Evolutionary conservation across 305 asterid genomes (phyloP).

Genomic region (Fraxinus sp.): DNA sequence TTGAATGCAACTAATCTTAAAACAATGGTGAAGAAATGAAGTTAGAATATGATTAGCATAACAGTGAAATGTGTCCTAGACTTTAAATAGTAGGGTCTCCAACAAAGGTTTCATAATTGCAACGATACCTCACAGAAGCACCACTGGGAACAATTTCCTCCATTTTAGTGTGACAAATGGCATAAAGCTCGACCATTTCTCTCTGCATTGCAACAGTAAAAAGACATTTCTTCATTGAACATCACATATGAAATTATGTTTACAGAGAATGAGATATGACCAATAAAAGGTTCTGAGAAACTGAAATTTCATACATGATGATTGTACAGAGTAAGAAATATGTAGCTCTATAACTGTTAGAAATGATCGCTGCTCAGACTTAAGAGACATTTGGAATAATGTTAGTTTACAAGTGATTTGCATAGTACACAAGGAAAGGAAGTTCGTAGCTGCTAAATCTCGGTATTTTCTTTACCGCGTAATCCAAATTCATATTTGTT

Average conservation of each 20-base stretch:
- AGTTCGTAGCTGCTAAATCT: not conserved
- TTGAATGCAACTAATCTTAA: slow-evolving; percentile 88
- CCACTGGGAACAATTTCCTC: slow-evolving; percentile 73
- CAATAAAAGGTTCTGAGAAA: not conserved
- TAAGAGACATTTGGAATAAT: not conserved
- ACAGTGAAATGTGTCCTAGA: not conserved
- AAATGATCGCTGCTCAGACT: not conserved
- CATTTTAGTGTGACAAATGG: slow-evolving; percentile 77
- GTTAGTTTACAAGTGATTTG: not conserved
- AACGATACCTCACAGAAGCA: slow-evolving; percentile 57
- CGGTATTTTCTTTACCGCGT: not conserved
- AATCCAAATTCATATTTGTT: not conserved
- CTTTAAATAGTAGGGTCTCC: not conserved
- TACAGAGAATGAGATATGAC: slow-evolving; percentile 13
- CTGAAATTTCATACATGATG: not conserved
- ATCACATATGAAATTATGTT: slow-evolving; percentile 7
- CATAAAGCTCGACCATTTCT: slow-evolving; percentile 73
- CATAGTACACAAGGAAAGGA: not conserved
- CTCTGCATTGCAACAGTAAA: slow-evolving; percentile 45
- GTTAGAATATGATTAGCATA: slow-evolving; percentile 4
- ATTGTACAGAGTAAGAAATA: not conserved
- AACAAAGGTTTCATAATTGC: not conserved
- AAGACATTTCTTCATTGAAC: slow-evolving; percentile 3
- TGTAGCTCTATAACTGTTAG: not conserved
- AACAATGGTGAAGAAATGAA: not conserved